phyloP scores from a whole-genome alignment of 805 yeast genomes.

The Cyberlindnera bimundalis region DNA sequence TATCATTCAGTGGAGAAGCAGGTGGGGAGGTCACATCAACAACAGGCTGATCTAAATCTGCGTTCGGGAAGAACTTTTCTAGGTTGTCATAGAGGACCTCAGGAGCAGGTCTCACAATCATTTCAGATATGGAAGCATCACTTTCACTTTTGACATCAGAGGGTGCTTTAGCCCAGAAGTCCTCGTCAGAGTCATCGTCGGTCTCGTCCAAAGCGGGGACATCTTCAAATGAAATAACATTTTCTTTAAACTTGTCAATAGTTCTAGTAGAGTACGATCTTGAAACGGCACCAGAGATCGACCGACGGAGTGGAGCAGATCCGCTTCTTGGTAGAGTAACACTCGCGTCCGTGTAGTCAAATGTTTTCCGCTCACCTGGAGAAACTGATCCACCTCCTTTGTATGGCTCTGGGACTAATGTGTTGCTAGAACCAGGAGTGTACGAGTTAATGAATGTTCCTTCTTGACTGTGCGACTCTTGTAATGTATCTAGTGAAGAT shows the following conservation, averaged over 20 bases:
- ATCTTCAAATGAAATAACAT: conserved; percentile 67
- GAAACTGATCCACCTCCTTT: conserved; percentile 26
- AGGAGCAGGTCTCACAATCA: conserved; percentile 91
- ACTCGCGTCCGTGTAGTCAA: conserved; percentile 5
- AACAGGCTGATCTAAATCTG: conserved; percentile 89
- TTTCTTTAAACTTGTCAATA: conserved; percentile 63
- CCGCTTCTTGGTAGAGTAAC: conserved; percentile 1
- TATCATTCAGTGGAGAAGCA: conserved; percentile 39
- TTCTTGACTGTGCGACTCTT: conserved; percentile 24
- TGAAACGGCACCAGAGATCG: conserved; percentile 19
- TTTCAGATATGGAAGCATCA: conserved; percentile 33
- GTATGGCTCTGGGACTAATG: conserved; percentile 41
- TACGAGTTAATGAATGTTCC: conserved; percentile 33
- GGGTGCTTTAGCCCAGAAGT: conserved; percentile 55
- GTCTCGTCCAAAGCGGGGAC: conserved; percentile 51
- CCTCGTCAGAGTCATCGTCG: conserved; percentile 45
- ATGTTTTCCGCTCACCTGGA: conserved; percentile 22
- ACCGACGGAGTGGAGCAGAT: conserved; percentile 3
- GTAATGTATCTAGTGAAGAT: conserved; percentile 22
- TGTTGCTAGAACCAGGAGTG: conserved; percentile 41
- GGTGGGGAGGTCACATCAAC: conserved; percentile 69
- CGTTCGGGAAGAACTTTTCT: conserved; percentile 87
- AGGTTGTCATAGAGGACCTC: conserved; percentile 90
- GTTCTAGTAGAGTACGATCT: conserved; percentile 14
- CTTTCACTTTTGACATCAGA: conserved; percentile 21